A percentile compares a stretch with the other conserved stretches of the same genome.
Conservation (phyloP, 768 basidiomycete species). For the Tylopilus felleus region DNA sequence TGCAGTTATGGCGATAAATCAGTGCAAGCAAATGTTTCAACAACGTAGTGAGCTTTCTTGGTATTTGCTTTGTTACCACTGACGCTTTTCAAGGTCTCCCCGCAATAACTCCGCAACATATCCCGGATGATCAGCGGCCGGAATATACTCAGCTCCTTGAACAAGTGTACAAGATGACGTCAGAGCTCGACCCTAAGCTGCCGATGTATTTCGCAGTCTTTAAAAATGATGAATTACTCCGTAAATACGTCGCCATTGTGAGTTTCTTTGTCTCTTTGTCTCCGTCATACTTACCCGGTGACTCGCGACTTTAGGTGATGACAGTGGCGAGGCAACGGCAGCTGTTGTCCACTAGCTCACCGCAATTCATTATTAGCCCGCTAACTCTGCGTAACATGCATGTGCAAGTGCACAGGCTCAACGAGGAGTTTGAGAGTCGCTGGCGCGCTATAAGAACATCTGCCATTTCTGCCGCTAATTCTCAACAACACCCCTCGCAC, state of each 20-base stretch:
- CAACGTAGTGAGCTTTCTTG: constrained; percentile 26
- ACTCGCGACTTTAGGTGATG: constrained; percentile 34
- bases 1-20: constrained; percentile 27
- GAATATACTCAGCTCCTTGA: constrained; percentile 54
- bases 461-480: constrained; percentile 1
- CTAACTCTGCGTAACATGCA: constrained; percentile 44
- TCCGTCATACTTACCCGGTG: constrained; percentile 7
- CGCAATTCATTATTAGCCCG: constrained; percentile 35
- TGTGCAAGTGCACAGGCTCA: constrained; percentile 39
- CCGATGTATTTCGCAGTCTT: constrained; percentile 44
- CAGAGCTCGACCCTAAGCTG: constrained; percentile 51
- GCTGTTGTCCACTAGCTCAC: constrained; percentile 19
- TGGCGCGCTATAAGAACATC: constrained; percentile 25
- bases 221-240: constrained; percentile 47
- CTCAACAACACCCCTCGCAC: constrained; percentile 4
- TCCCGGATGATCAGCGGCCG: constrained; percentile 51
- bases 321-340: constrained; percentile 38
- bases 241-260: constrained; percentile 54
- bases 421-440: constrained; percentile 37
- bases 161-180: constrained; percentile 40
- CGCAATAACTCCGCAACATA: constrained; percentile 33
- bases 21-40: constrained; percentile 34
- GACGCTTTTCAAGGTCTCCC: constrained; percentile 32
- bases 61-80: constrained; percentile 11
- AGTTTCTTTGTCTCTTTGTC: constrained; percentile 26